Conservation (phyloP, 2,329 filamentous ascomycete genomes). For the Tolypocladium ovalisporum region DNA sequence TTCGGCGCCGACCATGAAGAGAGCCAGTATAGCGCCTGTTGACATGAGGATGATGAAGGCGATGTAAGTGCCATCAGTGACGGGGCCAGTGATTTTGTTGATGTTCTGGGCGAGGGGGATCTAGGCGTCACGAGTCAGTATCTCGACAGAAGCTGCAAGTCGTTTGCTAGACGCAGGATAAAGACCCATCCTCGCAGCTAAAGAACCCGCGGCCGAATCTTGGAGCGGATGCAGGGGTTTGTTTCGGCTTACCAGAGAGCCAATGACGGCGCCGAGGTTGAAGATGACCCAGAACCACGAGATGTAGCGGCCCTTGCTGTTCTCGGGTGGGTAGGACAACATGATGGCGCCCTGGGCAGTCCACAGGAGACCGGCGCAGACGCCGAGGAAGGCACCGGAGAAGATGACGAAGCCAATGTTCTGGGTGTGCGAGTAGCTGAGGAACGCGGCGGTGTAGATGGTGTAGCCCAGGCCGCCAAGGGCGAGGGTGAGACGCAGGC, state of each 20-base stretch:
- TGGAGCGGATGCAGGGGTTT: slow-evolving; percentile 6
- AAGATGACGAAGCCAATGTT: slow-evolving; percentile 66
- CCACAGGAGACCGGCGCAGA: slow-evolving; percentile 74
- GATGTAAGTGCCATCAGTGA: slow-evolving; percentile 74
- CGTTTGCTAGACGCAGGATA: not conserved
- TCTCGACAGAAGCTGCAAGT: not conserved
- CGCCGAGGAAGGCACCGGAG: slow-evolving; percentile 63
- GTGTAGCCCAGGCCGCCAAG: slow-evolving; percentile 70
- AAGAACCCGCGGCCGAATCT: not conserved
- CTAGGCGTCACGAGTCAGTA: not conserved
- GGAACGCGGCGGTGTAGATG: slow-evolving; percentile 60
- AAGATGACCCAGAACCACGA: slow-evolving; percentile 93
- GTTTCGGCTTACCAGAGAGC: slow-evolving; percentile 41
- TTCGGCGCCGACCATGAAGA: slow-evolving; percentile 59
- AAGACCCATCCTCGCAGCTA: too few relatives aligned
- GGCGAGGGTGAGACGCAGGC: slow-evolving; percentile 55
- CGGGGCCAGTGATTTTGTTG: slow-evolving; percentile 38
- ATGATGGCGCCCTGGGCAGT: slow-evolving; percentile 76
- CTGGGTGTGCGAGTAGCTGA: slow-evolving; percentile 57
- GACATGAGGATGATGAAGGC: slow-evolving; percentile 80
- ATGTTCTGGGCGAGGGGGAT: slow-evolving; percentile 62
- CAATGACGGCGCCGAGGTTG: slow-evolving; percentile 83
- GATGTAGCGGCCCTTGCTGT: slow-evolving; percentile 78
- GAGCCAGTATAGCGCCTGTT: slow-evolving; percentile 56
- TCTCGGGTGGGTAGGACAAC: slow-evolving; percentile 79